Conservation (phyloP, 177 flowering plant species). For the Tripterygium wilfordii region DNA sequence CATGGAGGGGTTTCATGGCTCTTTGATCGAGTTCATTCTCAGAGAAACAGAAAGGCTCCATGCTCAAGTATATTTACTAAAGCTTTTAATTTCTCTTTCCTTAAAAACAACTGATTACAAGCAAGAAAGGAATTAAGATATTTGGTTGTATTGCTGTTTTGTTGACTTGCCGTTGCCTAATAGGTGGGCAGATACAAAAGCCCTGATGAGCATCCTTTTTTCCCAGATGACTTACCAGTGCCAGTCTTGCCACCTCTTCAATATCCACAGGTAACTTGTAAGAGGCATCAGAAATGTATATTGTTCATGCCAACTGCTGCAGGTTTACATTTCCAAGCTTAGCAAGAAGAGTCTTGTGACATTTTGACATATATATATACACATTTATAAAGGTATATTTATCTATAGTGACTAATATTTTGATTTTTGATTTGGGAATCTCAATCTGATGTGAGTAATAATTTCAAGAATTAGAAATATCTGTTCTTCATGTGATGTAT, state of each 20-base stretch:
- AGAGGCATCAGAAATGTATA: neutral
- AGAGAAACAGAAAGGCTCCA: constrained; percentile 91
- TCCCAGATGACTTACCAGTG: constrained; percentile 61
- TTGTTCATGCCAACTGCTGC: too few species aligned
- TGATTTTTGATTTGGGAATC: too few species aligned
- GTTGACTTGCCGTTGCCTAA: neutral
- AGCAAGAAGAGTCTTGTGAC: too few species aligned
- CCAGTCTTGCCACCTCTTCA: constrained; percentile 79
- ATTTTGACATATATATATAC: too few species aligned
- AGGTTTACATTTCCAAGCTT: too few species aligned
- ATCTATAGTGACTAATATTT: too few species aligned
- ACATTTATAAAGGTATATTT: too few species aligned
- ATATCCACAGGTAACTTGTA: constrained; percentile 61
- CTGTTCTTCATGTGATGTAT: too few species aligned
- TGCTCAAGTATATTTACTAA: constrained; percentile 46
- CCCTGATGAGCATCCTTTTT: constrained; percentile 97
- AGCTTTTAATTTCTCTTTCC: neutral
- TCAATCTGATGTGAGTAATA: too few species aligned
- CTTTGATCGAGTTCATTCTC: constrained; percentile 79
- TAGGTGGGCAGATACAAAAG: constrained; percentile 87
- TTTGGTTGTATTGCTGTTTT: too few species aligned
- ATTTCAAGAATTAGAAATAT: too few species aligned
- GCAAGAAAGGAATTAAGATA: neutral
- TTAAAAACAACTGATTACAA: too few species aligned
- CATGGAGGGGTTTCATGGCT: constrained; percentile 69